These are phyloP conservation scores for Metrosideros polymorpha DNA, from an alignment of 441 rosid genomes.

Conservation along the genomic window DNA sequence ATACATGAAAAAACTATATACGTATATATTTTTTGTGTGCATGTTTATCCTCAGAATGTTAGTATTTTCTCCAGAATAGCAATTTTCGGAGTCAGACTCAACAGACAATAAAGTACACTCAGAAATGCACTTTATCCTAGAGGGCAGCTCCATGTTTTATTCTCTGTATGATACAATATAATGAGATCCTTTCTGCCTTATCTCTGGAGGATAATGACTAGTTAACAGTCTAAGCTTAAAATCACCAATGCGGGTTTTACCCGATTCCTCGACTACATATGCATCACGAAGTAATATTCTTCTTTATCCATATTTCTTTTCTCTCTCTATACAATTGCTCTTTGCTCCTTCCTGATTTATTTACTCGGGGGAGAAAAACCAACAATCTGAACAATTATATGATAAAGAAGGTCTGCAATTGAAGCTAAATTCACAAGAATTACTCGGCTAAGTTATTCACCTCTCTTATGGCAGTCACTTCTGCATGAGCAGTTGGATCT, in stretches of 20 bases:
- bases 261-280: neutral
- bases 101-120: neutral
- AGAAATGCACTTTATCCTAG: neutral
- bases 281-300: neutral
- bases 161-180: neutral
- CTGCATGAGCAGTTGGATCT: conserved; percentile 97
- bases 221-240: neutral
- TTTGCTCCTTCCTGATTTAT: neutral
- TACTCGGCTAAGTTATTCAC: conserved; percentile 15
- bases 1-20: neutral
- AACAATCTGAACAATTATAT: neutral
- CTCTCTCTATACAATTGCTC: neutral
- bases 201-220: neutral
- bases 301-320: neutral
- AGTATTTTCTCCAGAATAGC: neutral
- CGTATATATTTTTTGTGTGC: too few relatives aligned
- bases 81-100: neutral
- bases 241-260: neutral
- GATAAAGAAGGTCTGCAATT: neutral
- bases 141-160: neutral
- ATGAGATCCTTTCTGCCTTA: neutral
- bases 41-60: neutral
- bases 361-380: neutral
- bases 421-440: neutral
- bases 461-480: conserved; percentile 95